Evolutionary conservation across 257 asterid species (phyloP).

Genomic region (Linaria vulgaris): DNA sequence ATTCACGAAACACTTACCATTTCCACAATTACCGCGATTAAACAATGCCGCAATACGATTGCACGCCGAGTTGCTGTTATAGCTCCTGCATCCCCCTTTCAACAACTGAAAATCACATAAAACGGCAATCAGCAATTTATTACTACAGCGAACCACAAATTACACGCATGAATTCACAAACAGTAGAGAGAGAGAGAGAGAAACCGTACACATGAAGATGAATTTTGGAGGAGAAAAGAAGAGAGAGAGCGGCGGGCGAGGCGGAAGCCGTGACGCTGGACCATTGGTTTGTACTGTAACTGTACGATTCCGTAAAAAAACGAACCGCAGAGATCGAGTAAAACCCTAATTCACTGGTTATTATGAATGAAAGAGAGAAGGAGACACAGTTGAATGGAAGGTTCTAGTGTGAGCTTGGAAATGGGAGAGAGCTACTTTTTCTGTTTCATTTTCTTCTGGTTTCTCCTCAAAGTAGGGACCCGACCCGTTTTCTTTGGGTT

Average conservation of each 20-base stretch:
- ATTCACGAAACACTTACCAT: slow-evolving; percentile 37
- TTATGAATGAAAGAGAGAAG: slow-evolving; percentile 21
- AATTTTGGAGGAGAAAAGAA: slow-evolving; percentile 12
- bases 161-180: too few relatives aligned
- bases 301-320: neutral
- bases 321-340: slow-evolving; percentile 24
- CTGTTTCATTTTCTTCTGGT: neutral
- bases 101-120: slow-evolving; percentile 11
- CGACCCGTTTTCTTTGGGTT: slow-evolving; percentile 15
- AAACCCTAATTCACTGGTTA: slow-evolving; percentile 19
- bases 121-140: neutral
- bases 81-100: slow-evolving; percentile 50
- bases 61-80: slow-evolving; percentile 44
- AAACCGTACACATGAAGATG: slow-evolving; percentile 25
- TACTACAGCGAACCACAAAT: neutral
- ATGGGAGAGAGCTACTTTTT: neutral
- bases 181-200: neutral
- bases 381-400: slow-evolving; percentile 29
- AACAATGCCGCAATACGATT: too few relatives aligned
- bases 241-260: slow-evolving; percentile 56
- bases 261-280: slow-evolving; percentile 51
- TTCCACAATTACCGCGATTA: slow-evolving; percentile 31
- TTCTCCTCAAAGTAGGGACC: neutral
- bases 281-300: slow-evolving; percentile 41
- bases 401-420: slow-evolving; percentile 29